Evolutionary conservation across 2,329 filamentous ascomycete species (phyloP).

Genomic region (Penicillium sp.): DNA sequence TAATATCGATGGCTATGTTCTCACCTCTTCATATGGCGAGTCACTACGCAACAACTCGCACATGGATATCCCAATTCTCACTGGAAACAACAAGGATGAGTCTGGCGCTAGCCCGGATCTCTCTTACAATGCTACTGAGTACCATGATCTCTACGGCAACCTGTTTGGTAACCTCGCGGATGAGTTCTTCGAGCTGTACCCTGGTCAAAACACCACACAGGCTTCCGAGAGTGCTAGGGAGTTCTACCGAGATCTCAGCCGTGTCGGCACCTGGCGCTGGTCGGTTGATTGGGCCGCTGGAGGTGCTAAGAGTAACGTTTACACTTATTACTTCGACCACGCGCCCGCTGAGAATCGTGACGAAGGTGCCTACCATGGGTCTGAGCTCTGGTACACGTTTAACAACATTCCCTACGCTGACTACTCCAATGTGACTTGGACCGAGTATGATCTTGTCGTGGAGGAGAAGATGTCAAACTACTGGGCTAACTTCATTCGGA

Average conservation of each 20-base stretch:
- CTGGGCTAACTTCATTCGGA: slow-evolving; percentile 16
- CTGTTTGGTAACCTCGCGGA: slow-evolving; percentile 18
- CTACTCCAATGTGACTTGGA: slow-evolving; percentile 23
- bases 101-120: slow-evolving; percentile 24
- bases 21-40: neutral
- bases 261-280: slow-evolving; percentile 27
- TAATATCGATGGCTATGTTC: neutral
- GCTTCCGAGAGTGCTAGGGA: slow-evolving; percentile 22
- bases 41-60: neutral
- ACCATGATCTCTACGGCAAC: slow-evolving; percentile 18
- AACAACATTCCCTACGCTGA: slow-evolving; percentile 30
- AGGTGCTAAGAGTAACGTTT: slow-evolving; percentile 25
- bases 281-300: slow-evolving; percentile 21
- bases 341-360: slow-evolving; percentile 23
- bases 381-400: slow-evolving; percentile 34
- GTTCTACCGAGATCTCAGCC: slow-evolving; percentile 24
- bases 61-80: neutral
- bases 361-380: slow-evolving; percentile 29
- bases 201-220: slow-evolving; percentile 19
- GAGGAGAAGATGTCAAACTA: slow-evolving; percentile 27
- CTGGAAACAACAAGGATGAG: slow-evolving; percentile 32
- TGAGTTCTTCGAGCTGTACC: slow-evolving; percentile 25
- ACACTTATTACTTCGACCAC: slow-evolving; percentile 32
- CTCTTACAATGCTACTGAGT: slow-evolving; percentile 22
- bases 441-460: slow-evolving; percentile 25